Evolutionary conservation across 768 basidiomycete genomes (phyloP).

Genomic region (Boletus insuetus): DNA sequence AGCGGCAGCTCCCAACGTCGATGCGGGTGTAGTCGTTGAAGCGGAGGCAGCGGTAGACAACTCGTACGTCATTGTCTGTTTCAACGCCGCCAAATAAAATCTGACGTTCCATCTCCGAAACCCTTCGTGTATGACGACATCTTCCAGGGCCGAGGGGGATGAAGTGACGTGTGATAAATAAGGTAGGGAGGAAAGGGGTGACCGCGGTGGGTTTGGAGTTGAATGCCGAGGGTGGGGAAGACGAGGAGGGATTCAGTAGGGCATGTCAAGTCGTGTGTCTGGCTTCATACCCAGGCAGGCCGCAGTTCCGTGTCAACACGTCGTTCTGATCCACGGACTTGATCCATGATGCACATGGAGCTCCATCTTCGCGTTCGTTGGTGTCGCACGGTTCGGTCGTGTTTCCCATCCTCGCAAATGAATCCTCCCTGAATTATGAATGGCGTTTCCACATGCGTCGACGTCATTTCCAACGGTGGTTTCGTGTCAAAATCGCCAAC

Average conservation of each 20-base stretch:
- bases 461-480: background rate
- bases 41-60: too few relatives aligned
- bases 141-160: conserved; percentile 54
- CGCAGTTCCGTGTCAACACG: background rate
- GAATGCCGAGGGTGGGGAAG: conserved; percentile 66
- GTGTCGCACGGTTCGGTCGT: background rate
- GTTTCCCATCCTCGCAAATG: background rate
- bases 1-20: too few relatives aligned
- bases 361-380: background rate
- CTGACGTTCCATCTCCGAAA: conserved; percentile 68
- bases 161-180: conserved; percentile 46
- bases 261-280: background rate
- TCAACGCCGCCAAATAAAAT: conserved; percentile 59
- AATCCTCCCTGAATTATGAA: background rate
- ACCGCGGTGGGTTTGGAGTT: conserved; percentile 69
- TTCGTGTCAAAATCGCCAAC: background rate
- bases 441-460: background rate
- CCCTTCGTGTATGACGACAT: conserved; percentile 74
- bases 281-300: background rate
- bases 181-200: conserved; percentile 36
- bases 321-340: too few relatives aligned
- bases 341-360: background rate
- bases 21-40: too few relatives aligned
- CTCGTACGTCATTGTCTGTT: background rate
- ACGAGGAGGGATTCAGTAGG: conserved; percentile 66